Base-by-base conservation (phyloP, 352 stramenopile species). In the Elongisporangium prolatum region DNA sequence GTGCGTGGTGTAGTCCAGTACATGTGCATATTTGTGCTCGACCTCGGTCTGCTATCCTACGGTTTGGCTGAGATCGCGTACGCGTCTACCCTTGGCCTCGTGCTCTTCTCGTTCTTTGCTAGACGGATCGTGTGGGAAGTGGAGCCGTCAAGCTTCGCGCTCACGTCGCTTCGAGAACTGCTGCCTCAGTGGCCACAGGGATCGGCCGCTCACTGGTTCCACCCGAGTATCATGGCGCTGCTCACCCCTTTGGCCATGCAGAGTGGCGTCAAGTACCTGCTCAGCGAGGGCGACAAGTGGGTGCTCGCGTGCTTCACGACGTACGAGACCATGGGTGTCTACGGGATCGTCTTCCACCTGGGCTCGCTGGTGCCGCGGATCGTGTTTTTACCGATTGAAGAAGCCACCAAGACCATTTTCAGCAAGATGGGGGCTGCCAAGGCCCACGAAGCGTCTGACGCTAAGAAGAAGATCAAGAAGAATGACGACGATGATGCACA, bases 251-350 rank as follows among this genome's bases (percentile, higher is more conserved):
- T 99, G 55, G 91, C 87, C 24, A 63, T 97, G 11, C 96, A 99
- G 67, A 97, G 91, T 51, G 73, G 96, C 21, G 91, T 99, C 65
- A 99, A 99, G 76, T 98, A 99, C 72, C 63, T 97, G 9, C 77
- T 99, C 24, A 98, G 95, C 0, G 96, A 99, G 68, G 96, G 92
- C 17, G 96, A 99, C 74, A 97, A 97, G 66, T 97, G 98, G 70
- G 83, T 98, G 4, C 74, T 99, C 6, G 88, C 94, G 14, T 62
- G 88, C 4, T 85, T 97, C n/a, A 86, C 85, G 49, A 88, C 81
- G 51, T 84, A 93, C 48, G 84, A 98, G 69, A 80, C 98, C 64
- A 96, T 98, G 86, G 96, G 96, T 21, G 78, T 98, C 7, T 99
- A 99, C 70, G 96, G 96, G 50, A 87, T 99, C 48, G 95, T 96